phyloP scores from a whole-genome alignment of 768 basidiomycete genomes.

The Hericium alpestre region DNA sequence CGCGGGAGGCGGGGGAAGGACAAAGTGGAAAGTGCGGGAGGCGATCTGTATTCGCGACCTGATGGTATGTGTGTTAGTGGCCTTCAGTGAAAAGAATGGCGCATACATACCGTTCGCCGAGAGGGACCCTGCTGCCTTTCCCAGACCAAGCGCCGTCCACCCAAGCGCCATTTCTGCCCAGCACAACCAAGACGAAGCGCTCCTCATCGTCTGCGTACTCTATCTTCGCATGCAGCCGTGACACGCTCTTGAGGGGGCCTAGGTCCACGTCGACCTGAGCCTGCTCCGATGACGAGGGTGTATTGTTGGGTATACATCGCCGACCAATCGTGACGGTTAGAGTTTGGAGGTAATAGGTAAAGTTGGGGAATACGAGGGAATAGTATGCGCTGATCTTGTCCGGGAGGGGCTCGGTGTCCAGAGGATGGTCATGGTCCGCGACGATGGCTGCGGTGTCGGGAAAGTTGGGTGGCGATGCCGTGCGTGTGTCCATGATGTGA shows the following conservation, averaged over 20 bases:
- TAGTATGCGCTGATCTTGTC: slow-evolving; percentile 90
- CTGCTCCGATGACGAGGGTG: slow-evolving; percentile 48
- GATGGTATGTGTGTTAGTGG: slow-evolving; percentile 13
- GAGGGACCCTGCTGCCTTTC: slow-evolving; percentile 74
- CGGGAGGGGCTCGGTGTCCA: slow-evolving; percentile 25
- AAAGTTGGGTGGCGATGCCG: slow-evolving; percentile 20
- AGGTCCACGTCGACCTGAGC: slow-evolving; percentile 79
- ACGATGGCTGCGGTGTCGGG: slow-evolving; percentile 19
- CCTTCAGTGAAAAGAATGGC: not conserved
- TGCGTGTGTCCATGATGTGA: slow-evolving; percentile 14
- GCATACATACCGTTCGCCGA: slow-evolving; percentile 64
- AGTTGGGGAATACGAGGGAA: slow-evolving; percentile 85
- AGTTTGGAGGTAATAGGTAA: slow-evolving; percentile 96
- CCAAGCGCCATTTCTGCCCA: slow-evolving; percentile 97
- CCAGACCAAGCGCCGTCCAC: slow-evolving; percentile 95
- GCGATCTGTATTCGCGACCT: slow-evolving; percentile 97
- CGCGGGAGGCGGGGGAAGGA: slow-evolving; percentile 79
- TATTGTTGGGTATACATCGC: slow-evolving; percentile 54
- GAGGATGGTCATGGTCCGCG: slow-evolving; percentile 13
- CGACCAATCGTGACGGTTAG: slow-evolving; percentile 91
- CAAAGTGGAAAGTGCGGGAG: slow-evolving; percentile 92
- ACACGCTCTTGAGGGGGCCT: slow-evolving; percentile 93
- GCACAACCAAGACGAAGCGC: slow-evolving; percentile 79
- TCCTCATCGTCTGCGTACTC: slow-evolving; percentile 87
- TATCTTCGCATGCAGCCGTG: slow-evolving; percentile 91